Base-by-base conservation (phyloP, 306 rosid species). In the Prinsepia uniflora region DNA sequence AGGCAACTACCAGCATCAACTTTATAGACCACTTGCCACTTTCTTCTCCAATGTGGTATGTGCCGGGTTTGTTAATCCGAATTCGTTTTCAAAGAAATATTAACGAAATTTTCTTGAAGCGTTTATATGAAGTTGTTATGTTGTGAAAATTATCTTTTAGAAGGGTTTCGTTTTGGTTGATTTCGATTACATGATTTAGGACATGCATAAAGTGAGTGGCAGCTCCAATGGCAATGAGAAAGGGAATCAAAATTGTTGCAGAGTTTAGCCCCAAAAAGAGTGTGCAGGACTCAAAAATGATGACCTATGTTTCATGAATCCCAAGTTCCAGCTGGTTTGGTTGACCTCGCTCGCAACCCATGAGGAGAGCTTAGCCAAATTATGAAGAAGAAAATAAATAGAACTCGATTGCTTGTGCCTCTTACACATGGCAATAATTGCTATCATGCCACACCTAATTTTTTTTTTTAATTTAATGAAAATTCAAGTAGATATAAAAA, bases 381-480 rank as follows among this genome's bases (percentile, higher is more conserved):
- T 7, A 69, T 69, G 14, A 7, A 6, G 6, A 3, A 10, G 1
- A 1, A 24, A 24, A 24, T 24, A 24, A 24, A 24, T 3, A 18
- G 9, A 40, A 63, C 47, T 63, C 40, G 13, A 40, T 63, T 41
- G 49, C 11, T 55, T 13, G 15, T 41, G 64, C 50, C 40, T 68
- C 42, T 50, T 8, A 19, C 52, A 70, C 53, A 68, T 13, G 30
- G 72, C 72, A 68, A 53, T 49, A 14, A 67, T 67, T n/a, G 17
- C 19, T n/a, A 46, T 52, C 39, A 53, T 68, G 49, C 1, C 24
- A 39, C 13, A 13, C 11, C 47, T 59, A 18, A 47, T 11, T 47
- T 4, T 10, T 12, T 12, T 47, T 30, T 47, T 13, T 47, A 47
- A 47, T 10, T 2, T 47, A 13, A 47, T 47, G 36, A 30, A 30